Conservation (phyloP, 768 basidiomycete genomes). For the Polyporus arcularius region DNA sequence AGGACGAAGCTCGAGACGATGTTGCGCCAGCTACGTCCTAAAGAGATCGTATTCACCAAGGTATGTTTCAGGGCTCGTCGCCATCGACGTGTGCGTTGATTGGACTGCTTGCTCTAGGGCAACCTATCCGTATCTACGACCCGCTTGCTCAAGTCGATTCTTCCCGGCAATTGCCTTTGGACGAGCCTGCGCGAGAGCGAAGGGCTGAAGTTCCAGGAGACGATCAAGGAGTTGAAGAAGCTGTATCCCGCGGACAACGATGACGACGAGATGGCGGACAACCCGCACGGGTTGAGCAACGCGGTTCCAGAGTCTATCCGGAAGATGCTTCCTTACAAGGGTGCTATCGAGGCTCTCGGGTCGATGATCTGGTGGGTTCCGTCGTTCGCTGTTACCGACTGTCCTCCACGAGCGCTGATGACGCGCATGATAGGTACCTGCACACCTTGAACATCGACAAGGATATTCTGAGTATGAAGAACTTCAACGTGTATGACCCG, state of each 20-base stretch:
- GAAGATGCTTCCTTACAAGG: constrained; percentile 61
- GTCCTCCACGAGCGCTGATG: constrained; percentile 14
- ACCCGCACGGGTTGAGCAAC: constrained; percentile 37
- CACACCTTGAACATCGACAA: constrained; percentile 94
- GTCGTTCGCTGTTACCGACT: neutral
- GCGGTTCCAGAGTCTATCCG: constrained; percentile 73
- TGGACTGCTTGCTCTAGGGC: constrained; percentile 51
- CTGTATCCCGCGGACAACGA: constrained; percentile 56
- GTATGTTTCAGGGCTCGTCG: constrained; percentile 39
- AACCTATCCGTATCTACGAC: constrained; percentile 82
- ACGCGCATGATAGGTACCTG: constrained; percentile 62
- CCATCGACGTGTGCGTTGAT: neutral
- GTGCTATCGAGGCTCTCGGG: constrained; percentile 85
- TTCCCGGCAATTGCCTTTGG: constrained; percentile 86
- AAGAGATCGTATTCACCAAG: constrained; percentile 90
- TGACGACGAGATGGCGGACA: constrained; percentile 50
- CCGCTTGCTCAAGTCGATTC: constrained; percentile 76
- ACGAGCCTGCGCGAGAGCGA: constrained; percentile 82
- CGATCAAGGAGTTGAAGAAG: constrained; percentile 63
- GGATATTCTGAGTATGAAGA: constrained; percentile 92
- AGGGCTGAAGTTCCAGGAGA: constrained; percentile 75
- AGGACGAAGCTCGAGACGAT: constrained; percentile 92
- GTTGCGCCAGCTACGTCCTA: constrained; percentile 86
- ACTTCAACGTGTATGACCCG: constrained; percentile 97
- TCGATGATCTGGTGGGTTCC: constrained; percentile 80